Conservation (phyloP, 2,329 filamentous ascomycete species). For the Colletotrichum kahawae region DNA sequence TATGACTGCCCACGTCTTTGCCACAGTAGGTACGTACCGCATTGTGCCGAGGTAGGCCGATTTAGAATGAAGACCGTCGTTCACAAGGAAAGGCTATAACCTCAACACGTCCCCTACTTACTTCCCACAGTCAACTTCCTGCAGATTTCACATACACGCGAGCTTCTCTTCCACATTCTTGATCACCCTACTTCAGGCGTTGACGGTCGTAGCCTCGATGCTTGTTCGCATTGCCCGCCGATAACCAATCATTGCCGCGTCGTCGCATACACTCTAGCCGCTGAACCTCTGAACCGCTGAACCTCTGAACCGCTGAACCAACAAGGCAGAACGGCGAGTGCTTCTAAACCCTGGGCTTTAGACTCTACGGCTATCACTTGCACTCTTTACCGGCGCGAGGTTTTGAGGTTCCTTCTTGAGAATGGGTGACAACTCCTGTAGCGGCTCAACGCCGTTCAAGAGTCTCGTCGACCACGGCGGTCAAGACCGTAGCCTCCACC, state of each 20-base stretch:
- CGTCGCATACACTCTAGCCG: not conserved
- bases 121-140: not conserved
- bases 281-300: not conserved
- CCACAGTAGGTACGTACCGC: not conserved
- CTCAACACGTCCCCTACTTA: not conserved
- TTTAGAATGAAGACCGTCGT: not conserved
- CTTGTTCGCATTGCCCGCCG: not conserved
- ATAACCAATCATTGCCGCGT: not conserved
- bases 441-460: slow-evolving; percentile 48
- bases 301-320: not conserved
- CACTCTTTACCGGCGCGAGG: not conserved
- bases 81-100: not conserved
- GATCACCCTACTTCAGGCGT: not conserved
- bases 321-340: not conserved
- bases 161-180: not conserved
- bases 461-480: slow-evolving; percentile 45
- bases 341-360: not conserved
- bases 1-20: not conserved
- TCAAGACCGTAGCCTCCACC: slow-evolving; percentile 45
- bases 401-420: not conserved
- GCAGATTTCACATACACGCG: not conserved
- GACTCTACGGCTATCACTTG: not conserved
- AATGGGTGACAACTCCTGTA: slow-evolving; percentile 49
- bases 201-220: not conserved
- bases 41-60: not conserved